phyloP scores from a whole-genome alignment of 257 asterid species.

The Knoxia roxburghii region DNA sequence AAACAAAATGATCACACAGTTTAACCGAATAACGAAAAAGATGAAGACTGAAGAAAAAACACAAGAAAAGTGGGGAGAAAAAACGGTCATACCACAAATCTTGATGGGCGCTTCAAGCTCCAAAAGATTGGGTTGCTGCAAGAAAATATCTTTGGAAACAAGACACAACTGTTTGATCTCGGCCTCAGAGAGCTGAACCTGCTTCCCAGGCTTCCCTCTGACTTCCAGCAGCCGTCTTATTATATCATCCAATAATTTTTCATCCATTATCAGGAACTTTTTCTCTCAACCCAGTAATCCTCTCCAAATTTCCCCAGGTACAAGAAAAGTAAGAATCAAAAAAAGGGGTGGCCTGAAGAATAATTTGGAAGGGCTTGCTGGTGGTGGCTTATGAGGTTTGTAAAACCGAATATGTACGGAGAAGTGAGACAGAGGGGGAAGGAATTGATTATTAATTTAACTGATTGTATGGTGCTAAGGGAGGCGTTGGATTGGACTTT shows the following conservation, averaged over 20 bases:
- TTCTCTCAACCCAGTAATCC: not conserved
- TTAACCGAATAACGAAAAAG: not conserved
- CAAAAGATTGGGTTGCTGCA: constrained; percentile 37
- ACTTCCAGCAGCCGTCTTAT: constrained; percentile 32
- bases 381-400: constrained; percentile 1
- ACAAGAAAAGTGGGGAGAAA: not conserved
- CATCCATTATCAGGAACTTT: constrained; percentile 16
- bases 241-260: constrained; percentile 32
- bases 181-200: constrained; percentile 32
- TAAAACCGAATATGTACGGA: not conserved
- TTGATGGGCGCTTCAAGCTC: constrained; percentile 46
- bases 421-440: too few relatives aligned
- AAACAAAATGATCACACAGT: not conserved
- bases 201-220: constrained; percentile 31
- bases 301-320: not conserved
- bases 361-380: not conserved
- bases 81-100: constrained; percentile 29
- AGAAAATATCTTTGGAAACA: constrained; percentile 26
- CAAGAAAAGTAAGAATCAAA: not conserved
- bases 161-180: constrained; percentile 30
- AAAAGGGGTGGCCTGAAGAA: not conserved
- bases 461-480: not conserved
- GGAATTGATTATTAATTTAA: not conserved
- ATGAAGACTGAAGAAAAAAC: too few relatives aligned
- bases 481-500: not conserved